Evolutionary conservation across 371 early-diverging fungal genomes (phyloP).

Genomic region (Rhizomucor miehei): DNA sequence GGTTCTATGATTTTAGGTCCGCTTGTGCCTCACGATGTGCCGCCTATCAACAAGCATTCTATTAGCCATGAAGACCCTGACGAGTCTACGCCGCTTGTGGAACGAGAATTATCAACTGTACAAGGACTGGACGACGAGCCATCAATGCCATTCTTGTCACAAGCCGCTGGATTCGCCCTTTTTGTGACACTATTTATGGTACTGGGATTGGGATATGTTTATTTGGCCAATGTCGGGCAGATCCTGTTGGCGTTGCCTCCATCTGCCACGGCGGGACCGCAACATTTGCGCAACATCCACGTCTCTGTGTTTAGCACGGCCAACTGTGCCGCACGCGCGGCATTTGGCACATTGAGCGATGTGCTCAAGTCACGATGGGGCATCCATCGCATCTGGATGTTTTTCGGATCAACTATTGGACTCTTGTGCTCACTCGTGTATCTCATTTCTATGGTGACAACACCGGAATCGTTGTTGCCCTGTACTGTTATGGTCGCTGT

Average conservation of each 20-base stretch:
- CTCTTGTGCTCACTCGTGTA: constrained; percentile 19
- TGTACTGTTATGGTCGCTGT: constrained; percentile 32
- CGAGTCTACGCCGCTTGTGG: no score
- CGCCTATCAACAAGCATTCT: not conserved
- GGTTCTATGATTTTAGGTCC: constrained; percentile 38
- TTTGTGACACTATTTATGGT: constrained; percentile 33
- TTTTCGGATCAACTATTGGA: constrained; percentile 23
- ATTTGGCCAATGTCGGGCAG: constrained; percentile 40
- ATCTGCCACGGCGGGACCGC: constrained; percentile 15
- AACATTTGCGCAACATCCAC: constrained; percentile 36
- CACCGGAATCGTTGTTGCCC: constrained; percentile 16
- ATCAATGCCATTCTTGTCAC: constrained; percentile 23
- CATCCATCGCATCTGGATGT: constrained; percentile 41
- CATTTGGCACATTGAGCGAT: constrained; percentile 43
- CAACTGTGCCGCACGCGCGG: constrained; percentile 43
- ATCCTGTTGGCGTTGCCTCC: constrained; percentile 26
- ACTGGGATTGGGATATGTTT: constrained; percentile 45
- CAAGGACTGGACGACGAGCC: constrained; percentile 3
- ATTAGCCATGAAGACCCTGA: no score
- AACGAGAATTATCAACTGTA: not conserved
- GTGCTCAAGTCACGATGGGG: constrained; percentile 31
- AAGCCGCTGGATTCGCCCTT: constrained; percentile 34
- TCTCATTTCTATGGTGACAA: constrained; percentile 14
- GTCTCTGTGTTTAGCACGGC: constrained; percentile 43
- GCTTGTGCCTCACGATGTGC: constrained; percentile 2